A percentile compares a stretch with the other conserved stretches of the same genome.
Conservation (phyloP, 805 yeast species). For the Millerozyma acaciae region DNA sequence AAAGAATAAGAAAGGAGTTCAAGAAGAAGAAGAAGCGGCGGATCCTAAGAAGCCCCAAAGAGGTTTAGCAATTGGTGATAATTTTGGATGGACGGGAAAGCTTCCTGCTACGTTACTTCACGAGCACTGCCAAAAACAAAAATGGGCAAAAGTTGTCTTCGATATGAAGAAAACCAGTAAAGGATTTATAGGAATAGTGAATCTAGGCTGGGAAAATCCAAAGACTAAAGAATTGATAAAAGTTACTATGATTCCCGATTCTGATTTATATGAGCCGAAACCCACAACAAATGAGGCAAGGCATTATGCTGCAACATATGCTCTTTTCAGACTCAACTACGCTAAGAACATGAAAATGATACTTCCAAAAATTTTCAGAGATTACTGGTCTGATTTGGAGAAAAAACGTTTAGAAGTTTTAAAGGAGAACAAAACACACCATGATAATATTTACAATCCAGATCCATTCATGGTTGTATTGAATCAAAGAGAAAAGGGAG, state of each 20-base stretch:
- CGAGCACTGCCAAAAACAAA: slow-evolving; percentile 81
- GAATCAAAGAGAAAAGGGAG: slow-evolving; percentile 49
- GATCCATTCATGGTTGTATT: slow-evolving; percentile 74
- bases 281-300: slow-evolving; percentile 87
- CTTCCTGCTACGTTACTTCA: slow-evolving; percentile 81
- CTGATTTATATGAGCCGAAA: slow-evolving; percentile 54
- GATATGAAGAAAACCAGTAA: slow-evolving; percentile 49
- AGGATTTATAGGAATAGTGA: slow-evolving; percentile 66
- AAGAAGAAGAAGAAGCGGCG: slow-evolving; percentile 4
- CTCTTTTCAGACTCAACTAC: slow-evolving; percentile 72
- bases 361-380: slow-evolving; percentile 76
- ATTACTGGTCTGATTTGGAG: slow-evolving; percentile 74
- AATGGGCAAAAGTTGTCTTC: slow-evolving; percentile 85
- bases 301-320: slow-evolving; percentile 86
- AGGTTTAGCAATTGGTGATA: slow-evolving; percentile 46
- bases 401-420: slow-evolving; percentile 48
- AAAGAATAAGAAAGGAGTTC: slow-evolving; percentile 5
- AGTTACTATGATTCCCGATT: slow-evolving; percentile 52
- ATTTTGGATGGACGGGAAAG: slow-evolving; percentile 91
- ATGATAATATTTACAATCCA: slow-evolving; percentile 51
- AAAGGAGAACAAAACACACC: slow-evolving; percentile 43
- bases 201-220: slow-evolving; percentile 71
- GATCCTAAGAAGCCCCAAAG: slow-evolving; percentile 31
- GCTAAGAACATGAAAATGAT: slow-evolving; percentile 84
- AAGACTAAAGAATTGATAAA: slow-evolving; percentile 66